A percentile compares a stretch with the other conserved stretches of the same genome.
phyloP scores from a whole-genome alignment of 306 rosid species.

The Sicyos edulis region DNA sequence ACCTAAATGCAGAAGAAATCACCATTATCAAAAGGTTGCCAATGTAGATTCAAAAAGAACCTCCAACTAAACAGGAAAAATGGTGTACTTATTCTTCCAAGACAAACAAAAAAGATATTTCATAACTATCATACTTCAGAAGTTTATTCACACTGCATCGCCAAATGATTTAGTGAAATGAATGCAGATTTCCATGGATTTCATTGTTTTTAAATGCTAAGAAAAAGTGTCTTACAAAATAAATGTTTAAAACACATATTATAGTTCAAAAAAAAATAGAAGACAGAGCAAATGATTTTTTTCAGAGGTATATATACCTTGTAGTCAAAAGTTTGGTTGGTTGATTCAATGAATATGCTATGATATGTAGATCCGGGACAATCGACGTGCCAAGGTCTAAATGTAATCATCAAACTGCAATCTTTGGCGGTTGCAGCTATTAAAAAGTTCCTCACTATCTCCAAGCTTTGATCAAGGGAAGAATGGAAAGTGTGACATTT shows the following conservation, averaged over 20 bases:
- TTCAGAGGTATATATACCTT: constrained; percentile 41
- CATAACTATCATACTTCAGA: neutral
- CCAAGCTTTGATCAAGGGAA: constrained; percentile 62
- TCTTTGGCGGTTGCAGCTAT: constrained; percentile 88
- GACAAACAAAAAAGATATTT: neutral
- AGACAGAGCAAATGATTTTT: neutral
- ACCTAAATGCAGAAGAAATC: constrained; percentile 32
- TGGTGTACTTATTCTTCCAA: neutral
- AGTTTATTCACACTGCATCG: neutral
- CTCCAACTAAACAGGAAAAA: neutral
- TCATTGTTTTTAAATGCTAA: neutral
- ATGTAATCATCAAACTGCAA: constrained; percentile 83
- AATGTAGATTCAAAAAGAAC: neutral
- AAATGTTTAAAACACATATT: neutral
- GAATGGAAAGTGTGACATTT: constrained; percentile 58
- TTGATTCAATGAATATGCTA: constrained; percentile 51
- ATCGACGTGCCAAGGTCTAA: constrained; percentile 49
- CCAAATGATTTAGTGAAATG: neutral
- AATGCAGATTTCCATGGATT: neutral
- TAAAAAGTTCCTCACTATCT: constrained; percentile 61
- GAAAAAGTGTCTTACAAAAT: neutral
- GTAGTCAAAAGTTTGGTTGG: constrained; percentile 66
- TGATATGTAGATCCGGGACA: constrained; percentile 34
- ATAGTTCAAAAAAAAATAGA: no score
- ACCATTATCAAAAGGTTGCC: neutral